These are phyloP conservation scores for Brassica cretica DNA, from an alignment of 345 rosid species.

Conservation along the genomic window DNA sequence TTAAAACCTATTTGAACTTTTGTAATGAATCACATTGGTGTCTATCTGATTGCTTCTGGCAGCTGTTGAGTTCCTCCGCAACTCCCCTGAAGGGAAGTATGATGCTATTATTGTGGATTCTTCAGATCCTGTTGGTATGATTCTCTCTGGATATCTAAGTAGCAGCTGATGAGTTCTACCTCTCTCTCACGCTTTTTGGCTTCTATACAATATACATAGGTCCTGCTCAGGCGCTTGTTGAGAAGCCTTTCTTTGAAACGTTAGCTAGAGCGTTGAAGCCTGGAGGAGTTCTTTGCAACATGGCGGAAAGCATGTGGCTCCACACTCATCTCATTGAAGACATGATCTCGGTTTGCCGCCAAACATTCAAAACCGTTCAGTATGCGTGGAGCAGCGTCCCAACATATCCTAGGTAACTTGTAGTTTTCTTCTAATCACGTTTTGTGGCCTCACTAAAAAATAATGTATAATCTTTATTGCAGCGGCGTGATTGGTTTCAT, in stretches of 20 bases:
- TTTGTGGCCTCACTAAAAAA: background rate
- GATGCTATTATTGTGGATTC: conserved; percentile 96
- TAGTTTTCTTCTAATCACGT: conserved; percentile 9
- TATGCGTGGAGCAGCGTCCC: conserved; percentile 99
- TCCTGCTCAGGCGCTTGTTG: conserved; percentile 92
- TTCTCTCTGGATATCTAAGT: background rate
- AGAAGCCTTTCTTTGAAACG: conserved; percentile 89
- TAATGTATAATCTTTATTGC: conserved; percentile 27
- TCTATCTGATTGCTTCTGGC: conserved; percentile 7
- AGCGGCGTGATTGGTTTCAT: conserved; percentile 93
- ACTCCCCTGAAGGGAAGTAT: conserved; percentile 67
- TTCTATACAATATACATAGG: conserved; percentile 46
- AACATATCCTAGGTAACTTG: conserved; percentile 82
- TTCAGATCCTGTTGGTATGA: conserved; percentile 92
- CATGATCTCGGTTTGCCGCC: conserved; percentile 69
- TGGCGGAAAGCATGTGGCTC: conserved; percentile 99
- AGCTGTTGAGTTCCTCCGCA: conserved; percentile 80
- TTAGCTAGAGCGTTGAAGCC: conserved; percentile 80
- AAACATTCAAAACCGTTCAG: conserved; percentile 78
- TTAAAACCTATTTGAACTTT: background rate
- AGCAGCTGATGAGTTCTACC: background rate
- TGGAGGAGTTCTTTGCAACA: conserved; percentile 93
- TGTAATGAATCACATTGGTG: no score
- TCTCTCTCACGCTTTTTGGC: background rate
- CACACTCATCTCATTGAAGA: conserved; percentile 93